Evolutionary conservation across 345 rosid species (phyloP), one percentile per base, ranked within the genome.

Genomic region (Dipteronia sinensis): DNA sequence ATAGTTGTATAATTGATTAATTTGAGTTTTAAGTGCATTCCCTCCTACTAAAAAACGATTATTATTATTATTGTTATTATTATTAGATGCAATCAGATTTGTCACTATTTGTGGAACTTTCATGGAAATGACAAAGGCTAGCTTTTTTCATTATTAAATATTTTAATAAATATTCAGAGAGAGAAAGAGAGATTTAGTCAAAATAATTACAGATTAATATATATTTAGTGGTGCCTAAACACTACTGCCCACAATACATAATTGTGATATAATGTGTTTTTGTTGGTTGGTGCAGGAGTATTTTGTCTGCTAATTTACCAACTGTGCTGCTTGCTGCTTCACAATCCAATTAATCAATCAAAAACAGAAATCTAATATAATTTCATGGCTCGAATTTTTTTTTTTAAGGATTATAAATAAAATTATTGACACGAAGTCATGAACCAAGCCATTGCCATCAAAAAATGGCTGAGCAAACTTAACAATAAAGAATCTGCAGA

Each of bases 281-380:
- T 83, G 88, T 78, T 79, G 76, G 84, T 75, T 77, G 88, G 67
- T 34, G 38, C 1, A 76, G 78, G 27, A 79, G 49, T 77, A 72
- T 77, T 2, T 53, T 75, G 16, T 27, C 63, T 67, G 78, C 27
- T 66, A 34, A 34, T 34, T 73, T 79, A 81, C 85, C 86, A 83
- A 75, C 86, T 69, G 69, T 62, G 7, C 34, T 31, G 34, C 6
- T 68, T 29, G 34, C 34, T 75, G 79, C 49, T 66, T 62, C 49
- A 12, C 11, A 29, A 76, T 56, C 34, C 34, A 20, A 17, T 75
- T 67, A 42, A 40, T 67, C 73, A 23, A 19, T 49, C 72, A 22
- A 70, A 66, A 70, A 74, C 47, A 40, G 15, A 12, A 17, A 73
- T 58, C n/a, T 78, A 38, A 31, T 69, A 65, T 44, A 72, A 76